Evolutionary conservation across 129 eudicot genomes (phyloP).

Genomic region (Saussurea involucrata): DNA sequence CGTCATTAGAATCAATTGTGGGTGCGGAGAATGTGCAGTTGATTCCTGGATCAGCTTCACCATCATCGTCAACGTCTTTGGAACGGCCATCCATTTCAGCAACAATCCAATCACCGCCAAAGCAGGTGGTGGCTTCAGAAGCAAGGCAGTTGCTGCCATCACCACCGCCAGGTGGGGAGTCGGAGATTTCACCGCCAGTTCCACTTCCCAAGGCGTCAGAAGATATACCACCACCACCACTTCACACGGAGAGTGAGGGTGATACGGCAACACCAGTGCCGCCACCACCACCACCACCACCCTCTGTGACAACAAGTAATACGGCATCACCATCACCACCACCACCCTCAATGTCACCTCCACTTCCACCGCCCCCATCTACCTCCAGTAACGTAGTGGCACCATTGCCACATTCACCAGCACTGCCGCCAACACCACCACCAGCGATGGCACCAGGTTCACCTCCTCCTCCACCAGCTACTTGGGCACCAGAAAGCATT

Average conservation of each 20-base stretch:
- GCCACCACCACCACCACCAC: not conserved
- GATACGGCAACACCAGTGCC: not conserved
- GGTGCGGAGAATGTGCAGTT: conserved; percentile 24
- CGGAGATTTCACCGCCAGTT: conserved; percentile 2
- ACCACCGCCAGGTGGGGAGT: not conserved
- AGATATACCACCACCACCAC: not conserved
- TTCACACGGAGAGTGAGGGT: not conserved
- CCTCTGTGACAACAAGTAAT: conserved; percentile 1
- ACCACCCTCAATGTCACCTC: conserved; percentile 18
- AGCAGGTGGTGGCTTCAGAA: conserved; percentile 13
- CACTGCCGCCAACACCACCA: conserved; percentile 5
- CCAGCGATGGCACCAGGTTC: conserved; percentile 1
- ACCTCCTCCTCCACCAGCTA: conserved; percentile 23
- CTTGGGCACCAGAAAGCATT: not conserved
- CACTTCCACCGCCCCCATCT: conserved; percentile 14
- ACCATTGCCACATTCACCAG: not conserved
- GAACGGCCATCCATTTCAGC: conserved; percentile 31
- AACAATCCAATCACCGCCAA: conserved; percentile 15
- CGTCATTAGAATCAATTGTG: conserved; percentile 31
- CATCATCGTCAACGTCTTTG: conserved; percentile 19
- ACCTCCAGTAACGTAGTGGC: not conserved
- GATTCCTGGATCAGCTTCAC: conserved; percentile 16
- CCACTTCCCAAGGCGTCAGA: not conserved
- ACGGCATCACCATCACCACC: conserved; percentile 1
- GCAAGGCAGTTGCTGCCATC: conserved; percentile 14